Evolutionary conservation across 768 basidiomycete genomes (phyloP).

Genomic region (Rubroboletus satanas): DNA sequence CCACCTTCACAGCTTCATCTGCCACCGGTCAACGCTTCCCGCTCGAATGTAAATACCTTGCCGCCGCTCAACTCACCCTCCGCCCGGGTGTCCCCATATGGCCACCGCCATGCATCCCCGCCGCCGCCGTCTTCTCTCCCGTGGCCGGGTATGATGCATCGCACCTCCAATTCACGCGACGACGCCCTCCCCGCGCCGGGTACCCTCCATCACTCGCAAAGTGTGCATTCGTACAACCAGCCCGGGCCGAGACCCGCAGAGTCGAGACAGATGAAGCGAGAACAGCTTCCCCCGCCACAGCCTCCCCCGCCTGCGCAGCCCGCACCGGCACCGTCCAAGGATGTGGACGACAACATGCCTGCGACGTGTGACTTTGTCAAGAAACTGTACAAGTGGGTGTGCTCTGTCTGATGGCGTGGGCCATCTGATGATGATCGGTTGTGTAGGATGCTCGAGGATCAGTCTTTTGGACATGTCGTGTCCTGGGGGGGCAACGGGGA

Average conservation of each 20-base stretch:
- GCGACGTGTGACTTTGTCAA: constrained; percentile 93
- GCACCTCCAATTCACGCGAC: constrained; percentile 41
- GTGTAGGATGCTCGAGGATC: constrained; percentile 83
- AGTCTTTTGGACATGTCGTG: constrained; percentile 65
- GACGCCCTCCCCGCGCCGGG: constrained; percentile 31
- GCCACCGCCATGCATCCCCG: constrained; percentile 28
- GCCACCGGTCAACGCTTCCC: constrained; percentile 32
- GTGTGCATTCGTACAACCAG: constrained; percentile 22
- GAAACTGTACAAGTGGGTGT: constrained; percentile 81
- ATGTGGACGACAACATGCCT: constrained; percentile 71
- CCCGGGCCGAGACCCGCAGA: constrained; percentile 19
- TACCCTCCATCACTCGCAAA: constrained; percentile 18
- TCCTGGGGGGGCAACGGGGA: constrained; percentile 83
- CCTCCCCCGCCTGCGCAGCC: constrained; percentile 21
- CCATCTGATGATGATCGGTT: constrained; percentile 2
- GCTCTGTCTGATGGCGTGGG: neutral
- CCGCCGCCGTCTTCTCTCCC: constrained; percentile 23
- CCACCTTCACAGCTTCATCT: constrained; percentile 42
- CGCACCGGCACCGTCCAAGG: constrained; percentile 27
- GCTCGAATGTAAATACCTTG: constrained; percentile 38
- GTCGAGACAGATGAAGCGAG: constrained; percentile 29
- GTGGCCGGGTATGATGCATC: constrained; percentile 30
- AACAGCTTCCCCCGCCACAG: constrained; percentile 24
- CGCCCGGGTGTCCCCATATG: constrained; percentile 23
- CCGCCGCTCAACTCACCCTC: constrained; percentile 37